Evolutionary conservation across 2,329 filamentous ascomycete genomes (phyloP).

Genomic region (Neopestalotiopsis sp.): DNA sequence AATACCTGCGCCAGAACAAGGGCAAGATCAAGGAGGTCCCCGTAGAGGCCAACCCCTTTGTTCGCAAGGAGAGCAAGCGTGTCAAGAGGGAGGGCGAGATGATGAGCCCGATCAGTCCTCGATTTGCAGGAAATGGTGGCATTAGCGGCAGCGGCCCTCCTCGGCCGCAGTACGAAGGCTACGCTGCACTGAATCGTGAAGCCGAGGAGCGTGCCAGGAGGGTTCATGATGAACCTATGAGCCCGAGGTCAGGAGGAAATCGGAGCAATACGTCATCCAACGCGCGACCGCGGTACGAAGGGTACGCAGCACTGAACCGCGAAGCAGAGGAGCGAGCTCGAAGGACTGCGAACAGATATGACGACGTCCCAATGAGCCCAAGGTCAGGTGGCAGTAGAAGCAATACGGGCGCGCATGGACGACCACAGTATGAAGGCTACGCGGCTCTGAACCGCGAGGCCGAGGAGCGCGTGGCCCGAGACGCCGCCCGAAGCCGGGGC

Average conservation of each 20-base stretch:
- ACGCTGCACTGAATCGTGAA: neutral
- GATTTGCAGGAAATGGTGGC: neutral
- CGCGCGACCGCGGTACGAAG: neutral
- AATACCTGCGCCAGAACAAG: conserved; percentile 22
- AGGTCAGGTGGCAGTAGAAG: neutral
- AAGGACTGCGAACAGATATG: neutral
- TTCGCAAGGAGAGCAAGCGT: neutral
- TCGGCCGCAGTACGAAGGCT: neutral
- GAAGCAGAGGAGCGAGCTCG: neutral
- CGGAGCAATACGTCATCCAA: neutral
- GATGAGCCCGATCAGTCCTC: neutral
- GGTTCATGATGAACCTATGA: neutral
- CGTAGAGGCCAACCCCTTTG: conserved; percentile 23
- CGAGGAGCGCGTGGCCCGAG: neutral
- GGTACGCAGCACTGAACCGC: neutral
- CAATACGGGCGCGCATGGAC: neutral
- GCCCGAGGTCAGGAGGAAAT: neutral
- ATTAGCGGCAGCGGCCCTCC: neutral
- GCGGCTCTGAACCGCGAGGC: conserved; percentile 2
- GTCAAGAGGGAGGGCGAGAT: neutral
- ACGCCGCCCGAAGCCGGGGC: neutral
- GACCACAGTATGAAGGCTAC: neutral
- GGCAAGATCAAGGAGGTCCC: conserved; percentile 21
- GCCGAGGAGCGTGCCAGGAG: neutral
- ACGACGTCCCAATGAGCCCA: neutral